Conservation (phyloP, 495 filamentous ascomycete genomes). For the Aspergillus bertholletiae region DNA sequence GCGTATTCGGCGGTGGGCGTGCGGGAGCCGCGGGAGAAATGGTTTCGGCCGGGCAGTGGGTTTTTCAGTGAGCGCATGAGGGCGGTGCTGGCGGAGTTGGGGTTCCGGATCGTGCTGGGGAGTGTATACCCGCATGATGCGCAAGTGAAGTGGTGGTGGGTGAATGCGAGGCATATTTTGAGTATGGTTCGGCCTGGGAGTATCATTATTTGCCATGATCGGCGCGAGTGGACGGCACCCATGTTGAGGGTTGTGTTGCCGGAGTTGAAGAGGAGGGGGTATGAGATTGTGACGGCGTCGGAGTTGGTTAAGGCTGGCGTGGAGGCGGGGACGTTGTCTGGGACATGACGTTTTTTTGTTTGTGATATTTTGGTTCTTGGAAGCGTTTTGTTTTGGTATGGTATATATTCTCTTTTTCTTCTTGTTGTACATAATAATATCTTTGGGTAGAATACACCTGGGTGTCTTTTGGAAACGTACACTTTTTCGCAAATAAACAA, state of each 20-base stretch:
- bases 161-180: conserved; percentile 78
- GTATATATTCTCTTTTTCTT: not conserved
- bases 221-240: conserved; percentile 71
- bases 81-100: conserved; percentile 46
- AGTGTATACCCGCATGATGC: conserved; percentile 86
- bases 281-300: conserved; percentile 64
- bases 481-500: not conserved
- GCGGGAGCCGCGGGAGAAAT: conserved; percentile 42
- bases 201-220: conserved; percentile 80
- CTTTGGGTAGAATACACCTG: not conserved
- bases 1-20: conserved; percentile 47
- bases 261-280: conserved; percentile 63
- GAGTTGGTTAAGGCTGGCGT: conserved; percentile 48
- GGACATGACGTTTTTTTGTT: not conserved
- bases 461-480: not conserved
- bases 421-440: not conserved
- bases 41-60: conserved; percentile 78
- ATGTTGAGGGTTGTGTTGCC: conserved; percentile 71
- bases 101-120: conserved; percentile 68
- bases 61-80: conserved; percentile 71
- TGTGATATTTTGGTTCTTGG: not conserved
- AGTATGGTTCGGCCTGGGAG: conserved; percentile 73
- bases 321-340: no score
- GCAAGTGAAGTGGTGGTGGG: conserved; percentile 59
- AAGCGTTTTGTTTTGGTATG: not conserved